Conservation (phyloP, 225 moss, liverwort and hornwort genomes). For the Neckera pumila region DNA sequence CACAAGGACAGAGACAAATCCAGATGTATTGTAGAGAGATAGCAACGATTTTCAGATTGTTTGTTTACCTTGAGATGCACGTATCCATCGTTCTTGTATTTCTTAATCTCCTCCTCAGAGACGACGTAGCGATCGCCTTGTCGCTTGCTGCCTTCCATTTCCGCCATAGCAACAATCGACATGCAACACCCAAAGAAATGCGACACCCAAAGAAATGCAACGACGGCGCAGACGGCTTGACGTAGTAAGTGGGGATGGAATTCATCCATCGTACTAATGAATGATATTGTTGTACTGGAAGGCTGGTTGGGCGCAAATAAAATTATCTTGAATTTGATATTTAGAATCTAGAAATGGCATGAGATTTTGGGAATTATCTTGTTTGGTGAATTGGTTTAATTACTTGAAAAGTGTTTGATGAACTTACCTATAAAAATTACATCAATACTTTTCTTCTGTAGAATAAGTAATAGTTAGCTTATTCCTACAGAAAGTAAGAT, state of each 20-base stretch:
- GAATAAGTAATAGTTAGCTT: not conserved
- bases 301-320: not conserved
- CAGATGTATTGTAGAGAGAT: not conserved
- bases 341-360: not conserved
- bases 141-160: conserved; percentile 18
- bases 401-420: no score
- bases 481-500: rapidly evolving
- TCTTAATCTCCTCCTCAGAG: conserved; percentile 34
- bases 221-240: no score
- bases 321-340: not conserved
- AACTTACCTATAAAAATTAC: not conserved
- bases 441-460: rapidly evolving
- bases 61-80: conserved; percentile 61
- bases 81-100: conserved; percentile 50
- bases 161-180: conserved; percentile 28
- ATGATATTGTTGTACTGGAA: not conserved
- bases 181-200: not conserved
- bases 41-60: not conserved
- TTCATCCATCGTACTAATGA: not conserved
- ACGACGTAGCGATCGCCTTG: conserved; percentile 60
- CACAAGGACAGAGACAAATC: not conserved
- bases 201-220: not conserved
- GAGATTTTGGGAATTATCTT: no score
- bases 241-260: not conserved
- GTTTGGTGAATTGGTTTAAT: no score